Evolutionary conservation across 768 basidiomycete genomes (phyloP).

Genomic region (Kwoniella heveanensis): DNA sequence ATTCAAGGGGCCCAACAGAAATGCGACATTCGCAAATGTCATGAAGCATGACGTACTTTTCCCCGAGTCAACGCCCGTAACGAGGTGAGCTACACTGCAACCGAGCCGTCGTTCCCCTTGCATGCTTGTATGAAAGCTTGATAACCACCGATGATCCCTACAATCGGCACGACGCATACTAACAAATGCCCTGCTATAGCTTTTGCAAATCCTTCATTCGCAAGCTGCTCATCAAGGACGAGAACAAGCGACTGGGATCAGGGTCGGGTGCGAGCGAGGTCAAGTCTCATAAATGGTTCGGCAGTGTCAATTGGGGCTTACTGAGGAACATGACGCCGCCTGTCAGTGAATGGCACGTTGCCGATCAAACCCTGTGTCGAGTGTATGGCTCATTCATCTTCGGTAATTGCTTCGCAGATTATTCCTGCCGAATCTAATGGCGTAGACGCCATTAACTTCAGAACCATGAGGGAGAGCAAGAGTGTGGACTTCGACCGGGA

Average conservation of each 20-base stretch:
- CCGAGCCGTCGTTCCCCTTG: too few species aligned
- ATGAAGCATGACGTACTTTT: conserved; percentile 81
- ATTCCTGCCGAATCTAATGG: conserved; percentile 76
- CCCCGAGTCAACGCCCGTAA: conserved; percentile 78
- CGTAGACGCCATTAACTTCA: conserved; percentile 83
- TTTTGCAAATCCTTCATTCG: conserved; percentile 83
- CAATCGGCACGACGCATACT: too few species aligned
- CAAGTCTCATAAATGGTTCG: conserved; percentile 98
- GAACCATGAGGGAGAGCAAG: conserved; percentile 82
- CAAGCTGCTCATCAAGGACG: conserved; percentile 88
- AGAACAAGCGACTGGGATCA: conserved; percentile 82
- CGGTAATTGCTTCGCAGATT: conserved; percentile 64
- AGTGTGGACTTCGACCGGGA: conserved; percentile 75
- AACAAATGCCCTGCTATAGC: conserved; percentile 63
- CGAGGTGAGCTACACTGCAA: conserved; percentile 67
- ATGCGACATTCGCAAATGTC: conserved; percentile 95
- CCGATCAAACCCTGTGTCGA: too few species aligned
- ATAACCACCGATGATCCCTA: too few species aligned
- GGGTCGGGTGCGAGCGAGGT: conserved; percentile 96
- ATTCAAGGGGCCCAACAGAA: conserved; percentile 93
- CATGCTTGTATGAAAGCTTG: too few species aligned
- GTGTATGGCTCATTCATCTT: too few species aligned
- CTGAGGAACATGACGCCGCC: conserved; percentile 89
- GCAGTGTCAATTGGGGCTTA: conserved; percentile 93
- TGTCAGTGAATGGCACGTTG: conserved; percentile 64